phyloP scores from a whole-genome alignment of 2,329 filamentous ascomycete genomes.

The Exophiala calicioides region DNA sequence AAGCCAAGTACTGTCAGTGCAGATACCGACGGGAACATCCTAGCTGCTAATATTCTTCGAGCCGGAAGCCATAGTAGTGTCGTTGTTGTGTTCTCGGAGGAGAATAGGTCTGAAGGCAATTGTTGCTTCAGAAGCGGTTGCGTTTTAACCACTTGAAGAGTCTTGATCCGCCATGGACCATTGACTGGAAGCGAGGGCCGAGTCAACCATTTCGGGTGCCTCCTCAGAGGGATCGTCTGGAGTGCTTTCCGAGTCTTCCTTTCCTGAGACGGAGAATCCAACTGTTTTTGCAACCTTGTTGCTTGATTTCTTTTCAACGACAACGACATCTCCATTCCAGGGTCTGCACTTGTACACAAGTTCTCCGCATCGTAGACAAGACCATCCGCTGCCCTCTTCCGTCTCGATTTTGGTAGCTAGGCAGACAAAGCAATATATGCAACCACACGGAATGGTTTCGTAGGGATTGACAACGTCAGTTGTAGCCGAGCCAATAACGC shows the following conservation, averaged over 20 bases:
- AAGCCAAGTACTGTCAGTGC: too few relatives aligned
- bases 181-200: slow-evolving; percentile 18
- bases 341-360: slow-evolving; percentile 81
- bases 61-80: too few relatives aligned
- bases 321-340: slow-evolving; percentile 85
- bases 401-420: slow-evolving; percentile 85
- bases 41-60: too few relatives aligned
- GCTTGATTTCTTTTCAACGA: slow-evolving; percentile 48
- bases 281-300: slow-evolving; percentile 50
- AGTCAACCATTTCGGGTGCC: slow-evolving; percentile 9
- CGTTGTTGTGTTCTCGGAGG: too few relatives aligned
- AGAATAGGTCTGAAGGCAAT: too few relatives aligned
- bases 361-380: slow-evolving; percentile 84
- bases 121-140: neutral
- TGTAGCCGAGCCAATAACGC: slow-evolving; percentile 81
- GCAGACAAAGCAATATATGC: slow-evolving; percentile 95
- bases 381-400: slow-evolving; percentile 93
- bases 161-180: slow-evolving; percentile 24
- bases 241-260: slow-evolving; percentile 6
- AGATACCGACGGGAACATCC: too few relatives aligned
- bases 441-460: slow-evolving; percentile 83
- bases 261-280: slow-evolving; percentile 50
- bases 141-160: slow-evolving; percentile 6
- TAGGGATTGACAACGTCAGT: slow-evolving; percentile 98
- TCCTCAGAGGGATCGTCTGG: slow-evolving; percentile 6